Conservation (phyloP, 202 grass and related monocot species). For the Cymbopogon flexuosus region DNA sequence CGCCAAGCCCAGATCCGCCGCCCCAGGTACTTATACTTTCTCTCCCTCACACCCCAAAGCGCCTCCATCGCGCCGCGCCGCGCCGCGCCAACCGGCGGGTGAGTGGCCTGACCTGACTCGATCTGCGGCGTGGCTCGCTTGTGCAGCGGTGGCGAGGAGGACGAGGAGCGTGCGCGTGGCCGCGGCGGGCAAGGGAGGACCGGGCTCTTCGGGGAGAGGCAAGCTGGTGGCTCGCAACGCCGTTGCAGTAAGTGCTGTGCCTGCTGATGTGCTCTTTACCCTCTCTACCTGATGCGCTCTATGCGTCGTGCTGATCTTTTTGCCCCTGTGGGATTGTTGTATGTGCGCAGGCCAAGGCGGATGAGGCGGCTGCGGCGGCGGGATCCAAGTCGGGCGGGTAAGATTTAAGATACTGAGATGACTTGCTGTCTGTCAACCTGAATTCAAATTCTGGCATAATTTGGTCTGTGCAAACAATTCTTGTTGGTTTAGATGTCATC, state of each 20-base stretch:
- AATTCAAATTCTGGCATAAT: neutral
- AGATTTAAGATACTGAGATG: neutral
- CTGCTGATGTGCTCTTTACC: neutral
- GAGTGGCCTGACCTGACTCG: neutral
- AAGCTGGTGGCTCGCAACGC: conserved; percentile 22
- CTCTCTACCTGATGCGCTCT: neutral
- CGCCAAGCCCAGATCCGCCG: conserved; percentile 33
- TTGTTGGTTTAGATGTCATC: neutral
- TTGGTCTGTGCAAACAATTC: neutral
- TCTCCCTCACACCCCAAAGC: neutral
- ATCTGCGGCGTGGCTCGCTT: neutral
- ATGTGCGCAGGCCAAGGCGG: conserved; percentile 30
- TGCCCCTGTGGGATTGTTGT: neutral
- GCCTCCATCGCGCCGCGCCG: neutral
- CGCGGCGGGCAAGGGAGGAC: conserved; percentile 4
- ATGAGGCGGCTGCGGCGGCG: neutral
- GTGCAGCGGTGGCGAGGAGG: neutral
- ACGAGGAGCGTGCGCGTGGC: conserved; percentile 32
- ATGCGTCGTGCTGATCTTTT: neutral
- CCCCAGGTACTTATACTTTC: neutral
- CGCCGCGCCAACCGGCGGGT: neutral
- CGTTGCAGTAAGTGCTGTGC: conserved; percentile 25
- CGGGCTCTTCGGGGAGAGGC: neutral
- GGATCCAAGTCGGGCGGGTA: conserved; percentile 39
- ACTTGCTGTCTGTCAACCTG: no score